These are phyloP conservation scores for Rhizopus stolonifer DNA, from an alignment of 371 early-diverging fungal genomes.

Conservation along the genomic window DNA sequence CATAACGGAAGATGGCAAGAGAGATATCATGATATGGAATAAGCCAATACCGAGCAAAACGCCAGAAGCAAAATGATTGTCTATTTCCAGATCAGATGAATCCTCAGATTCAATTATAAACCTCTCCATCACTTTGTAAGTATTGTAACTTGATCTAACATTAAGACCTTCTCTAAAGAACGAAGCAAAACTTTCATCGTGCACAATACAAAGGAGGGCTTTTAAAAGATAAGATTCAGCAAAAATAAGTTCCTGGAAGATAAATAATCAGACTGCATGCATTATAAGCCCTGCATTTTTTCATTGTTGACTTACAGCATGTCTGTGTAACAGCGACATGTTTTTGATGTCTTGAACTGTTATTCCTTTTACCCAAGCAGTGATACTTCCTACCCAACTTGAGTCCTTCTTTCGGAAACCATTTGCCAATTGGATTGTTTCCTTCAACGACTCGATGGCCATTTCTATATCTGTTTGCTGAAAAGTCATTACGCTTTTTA, in stretches of 20 bases:
- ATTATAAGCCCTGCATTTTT: slow-evolving; percentile 3
- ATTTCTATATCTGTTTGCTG: slow-evolving; percentile 59
- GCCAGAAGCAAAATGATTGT: slow-evolving; percentile 79
- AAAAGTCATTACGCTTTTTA: slow-evolving; percentile 78
- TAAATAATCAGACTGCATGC: neutral
- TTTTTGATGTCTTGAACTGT: slow-evolving; percentile 45
- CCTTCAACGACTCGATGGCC: slow-evolving; percentile 60
- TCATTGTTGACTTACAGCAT: slow-evolving; percentile 52
- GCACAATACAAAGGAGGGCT: slow-evolving; percentile 65
- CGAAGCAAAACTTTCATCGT: slow-evolving; percentile 69
- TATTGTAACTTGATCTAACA: slow-evolving; percentile 65
- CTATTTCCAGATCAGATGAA: slow-evolving; percentile 41
- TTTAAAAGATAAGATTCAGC: slow-evolving; percentile 73
- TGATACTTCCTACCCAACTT: slow-evolving; percentile 32
- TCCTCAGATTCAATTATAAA: slow-evolving; percentile 22
- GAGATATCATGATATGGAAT: slow-evolving; percentile 51
- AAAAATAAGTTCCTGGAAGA: slow-evolving; percentile 62
- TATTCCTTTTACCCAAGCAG: slow-evolving; percentile 42
- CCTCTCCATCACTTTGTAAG: slow-evolving; percentile 58
- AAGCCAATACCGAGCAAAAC: slow-evolving; percentile 70
- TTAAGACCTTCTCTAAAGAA: slow-evolving; percentile 76
- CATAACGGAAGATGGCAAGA: slow-evolving; percentile 48
- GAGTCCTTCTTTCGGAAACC: slow-evolving; percentile 53
- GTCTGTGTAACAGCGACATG: slow-evolving; percentile 70
- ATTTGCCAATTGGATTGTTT: slow-evolving; percentile 58